Evolutionary conservation across 83 land plant genomes (phyloP).

Genomic region (Picea mariana): DNA sequence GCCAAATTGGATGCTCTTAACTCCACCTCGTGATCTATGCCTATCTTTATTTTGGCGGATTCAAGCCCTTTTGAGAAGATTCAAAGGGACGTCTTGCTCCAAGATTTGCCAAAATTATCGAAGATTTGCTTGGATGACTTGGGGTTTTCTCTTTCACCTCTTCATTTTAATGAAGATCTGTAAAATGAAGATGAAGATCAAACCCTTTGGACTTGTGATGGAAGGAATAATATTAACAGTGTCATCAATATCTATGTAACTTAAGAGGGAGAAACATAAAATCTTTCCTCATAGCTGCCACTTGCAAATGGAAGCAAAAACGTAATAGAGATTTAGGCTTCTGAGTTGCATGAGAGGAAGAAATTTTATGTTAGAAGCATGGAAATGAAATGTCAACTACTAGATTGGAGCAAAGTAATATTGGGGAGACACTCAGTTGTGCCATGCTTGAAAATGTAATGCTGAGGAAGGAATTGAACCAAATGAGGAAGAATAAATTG

Average conservation of each 20-base stretch:
- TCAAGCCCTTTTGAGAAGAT: neutral
- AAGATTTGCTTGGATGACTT: constrained; percentile 1
- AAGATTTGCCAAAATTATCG: neutral
- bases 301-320: neutral
- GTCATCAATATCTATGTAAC: neutral
- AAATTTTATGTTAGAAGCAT: constrained; percentile 73
- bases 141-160: neutral
- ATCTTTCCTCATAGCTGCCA: too few relatives aligned
- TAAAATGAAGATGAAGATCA: neutral
- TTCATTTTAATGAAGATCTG: too few relatives aligned
- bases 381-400: constrained; percentile 70
- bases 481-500: constrained; percentile 27
- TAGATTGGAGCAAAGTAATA: constrained; percentile 64
- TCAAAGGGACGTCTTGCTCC: neutral
- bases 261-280: neutral
- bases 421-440: constrained; percentile 54
- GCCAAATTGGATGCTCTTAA: neutral
- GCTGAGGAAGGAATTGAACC: constrained; percentile 49
- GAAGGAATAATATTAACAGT: neutral
- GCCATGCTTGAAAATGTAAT: constrained; percentile 63
- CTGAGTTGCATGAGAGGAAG: constrained; percentile 81
- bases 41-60: neutral
- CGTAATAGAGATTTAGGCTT: constrained; percentile 74
- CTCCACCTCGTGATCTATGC: neutral
- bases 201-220: neutral